Evolutionary conservation across 345 rosid species (phyloP).

Genomic region (Brassica juncea): DNA sequence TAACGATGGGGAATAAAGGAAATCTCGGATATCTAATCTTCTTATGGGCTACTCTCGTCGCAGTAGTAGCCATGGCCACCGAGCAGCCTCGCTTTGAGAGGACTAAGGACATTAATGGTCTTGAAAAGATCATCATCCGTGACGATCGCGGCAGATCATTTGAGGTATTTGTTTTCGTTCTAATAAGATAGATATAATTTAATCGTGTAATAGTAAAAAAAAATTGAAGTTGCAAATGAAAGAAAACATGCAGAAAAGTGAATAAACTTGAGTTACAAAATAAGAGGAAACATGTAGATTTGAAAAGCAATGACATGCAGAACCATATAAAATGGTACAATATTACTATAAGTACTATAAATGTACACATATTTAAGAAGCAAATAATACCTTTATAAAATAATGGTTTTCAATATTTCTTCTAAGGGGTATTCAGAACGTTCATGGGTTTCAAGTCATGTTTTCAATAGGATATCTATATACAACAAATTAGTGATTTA

Average conservation of each 20-base stretch:
- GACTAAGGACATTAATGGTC: conserved; percentile 69
- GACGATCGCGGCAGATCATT: conserved; percentile 41
- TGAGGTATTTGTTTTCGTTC: conserved; percentile 53
- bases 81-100: conserved; percentile 39
- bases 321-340: background rate
- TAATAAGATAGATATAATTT: background rate
- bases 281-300: background rate
- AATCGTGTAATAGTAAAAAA: background rate
- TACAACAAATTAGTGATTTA: background rate
- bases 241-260: background rate
- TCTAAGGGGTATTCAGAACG: background rate
- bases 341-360: background rate
- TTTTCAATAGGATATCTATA: background rate
- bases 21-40: conserved; percentile 9
- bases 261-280: background rate
- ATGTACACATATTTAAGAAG: background rate
- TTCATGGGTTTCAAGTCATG: background rate
- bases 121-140: conserved; percentile 66
- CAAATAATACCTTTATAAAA: background rate
- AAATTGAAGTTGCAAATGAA: background rate
- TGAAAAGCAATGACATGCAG: background rate
- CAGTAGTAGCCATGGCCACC: conserved; percentile 24
- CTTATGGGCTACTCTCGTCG: conserved; percentile 27
- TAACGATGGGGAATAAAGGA: conserved; percentile 13
- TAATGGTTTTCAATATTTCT: background rate